Evolutionary conservation across 1,284 basidiomycete genomes (phyloP).

Genomic region (Malassezia equina): DNA sequence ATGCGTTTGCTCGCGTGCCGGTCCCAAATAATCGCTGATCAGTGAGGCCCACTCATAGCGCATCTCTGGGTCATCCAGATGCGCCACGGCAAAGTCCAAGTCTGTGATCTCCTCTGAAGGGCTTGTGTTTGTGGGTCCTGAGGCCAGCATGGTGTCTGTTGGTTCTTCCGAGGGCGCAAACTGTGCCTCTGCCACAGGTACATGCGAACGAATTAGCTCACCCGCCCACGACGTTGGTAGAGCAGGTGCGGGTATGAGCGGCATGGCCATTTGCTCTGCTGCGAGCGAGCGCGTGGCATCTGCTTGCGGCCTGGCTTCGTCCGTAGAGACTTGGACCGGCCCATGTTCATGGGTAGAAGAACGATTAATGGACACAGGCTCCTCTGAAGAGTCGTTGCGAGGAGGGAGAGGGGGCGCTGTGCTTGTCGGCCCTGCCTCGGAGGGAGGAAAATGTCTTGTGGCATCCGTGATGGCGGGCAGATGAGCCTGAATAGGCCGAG

Average conservation of each 20-base stretch:
- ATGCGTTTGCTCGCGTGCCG: constrained; percentile 50
- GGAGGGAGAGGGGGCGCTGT: not conserved
- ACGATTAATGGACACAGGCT: not conserved
- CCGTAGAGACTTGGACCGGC: not conserved
- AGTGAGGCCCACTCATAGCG: constrained; percentile 52
- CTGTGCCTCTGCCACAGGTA: not conserved
- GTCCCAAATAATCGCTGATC: constrained; percentile 59
- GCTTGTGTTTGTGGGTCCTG: too few species aligned
- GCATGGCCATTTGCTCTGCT: not conserved
- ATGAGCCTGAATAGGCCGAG: constrained; percentile 23
- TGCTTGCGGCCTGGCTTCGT: not conserved
- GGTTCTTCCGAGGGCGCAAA: not conserved
- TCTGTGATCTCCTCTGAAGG: constrained; percentile 25
- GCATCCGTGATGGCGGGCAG: constrained; percentile 35
- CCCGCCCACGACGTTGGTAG: not conserved
- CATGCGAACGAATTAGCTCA: not conserved
- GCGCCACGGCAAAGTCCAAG: constrained; percentile 39
- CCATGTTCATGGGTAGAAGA: not conserved
- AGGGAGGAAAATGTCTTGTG: constrained; percentile 34
- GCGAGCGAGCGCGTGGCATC: not conserved
- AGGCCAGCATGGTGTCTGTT: too few species aligned
- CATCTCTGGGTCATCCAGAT: constrained; percentile 22
- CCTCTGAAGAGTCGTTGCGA: not conserved
- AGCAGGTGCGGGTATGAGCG: not conserved
- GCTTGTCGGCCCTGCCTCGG: not conserved